phyloP scores from a whole-genome alignment of 2,329 filamentous ascomycete species.

The Colletotrichum sp. region DNA sequence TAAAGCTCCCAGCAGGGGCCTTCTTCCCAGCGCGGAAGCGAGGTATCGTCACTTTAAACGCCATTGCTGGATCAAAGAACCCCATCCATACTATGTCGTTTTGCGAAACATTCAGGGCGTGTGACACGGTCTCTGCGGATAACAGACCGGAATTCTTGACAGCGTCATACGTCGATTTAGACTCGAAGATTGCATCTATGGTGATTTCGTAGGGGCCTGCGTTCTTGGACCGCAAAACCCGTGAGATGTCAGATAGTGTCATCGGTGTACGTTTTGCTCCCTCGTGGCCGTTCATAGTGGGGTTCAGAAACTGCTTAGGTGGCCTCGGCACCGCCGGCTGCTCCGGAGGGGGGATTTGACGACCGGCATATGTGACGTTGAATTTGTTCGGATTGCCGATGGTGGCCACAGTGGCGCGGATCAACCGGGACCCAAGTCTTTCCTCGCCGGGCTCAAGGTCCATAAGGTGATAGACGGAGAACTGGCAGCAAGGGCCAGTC shows the following conservation, averaged over 20 bases:
- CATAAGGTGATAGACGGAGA: background rate
- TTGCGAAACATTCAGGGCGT: constrained; percentile 29
- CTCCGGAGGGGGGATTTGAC: fast-evolving
- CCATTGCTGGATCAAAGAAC: constrained; percentile 50
- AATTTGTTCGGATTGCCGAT: background rate
- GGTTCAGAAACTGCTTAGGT: background rate
- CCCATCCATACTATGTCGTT: constrained; percentile 40
- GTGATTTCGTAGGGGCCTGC: background rate
- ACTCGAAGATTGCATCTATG: constrained; percentile 51
- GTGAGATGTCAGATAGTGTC: background rate
- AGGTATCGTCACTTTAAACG: constrained; percentile 51
- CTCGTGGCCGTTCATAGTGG: fast-evolving
- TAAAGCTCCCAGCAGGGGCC: background rate
- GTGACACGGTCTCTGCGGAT: constrained; percentile 35
- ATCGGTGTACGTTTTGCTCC: background rate
- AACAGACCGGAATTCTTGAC: constrained; percentile 42
- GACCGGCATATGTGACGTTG: fast-evolving
- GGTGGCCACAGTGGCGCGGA: background rate
- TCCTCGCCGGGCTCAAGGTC: background rate
- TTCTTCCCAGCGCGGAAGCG: background rate
- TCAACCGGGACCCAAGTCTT: background rate
- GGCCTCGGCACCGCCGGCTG: background rate
- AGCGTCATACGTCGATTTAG: constrained; percentile 33
- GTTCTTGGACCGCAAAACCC: background rate
- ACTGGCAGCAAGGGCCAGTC: background rate